Conservation (phyloP, 257 asterid genomes). For the Linderniella brevidens region DNA sequence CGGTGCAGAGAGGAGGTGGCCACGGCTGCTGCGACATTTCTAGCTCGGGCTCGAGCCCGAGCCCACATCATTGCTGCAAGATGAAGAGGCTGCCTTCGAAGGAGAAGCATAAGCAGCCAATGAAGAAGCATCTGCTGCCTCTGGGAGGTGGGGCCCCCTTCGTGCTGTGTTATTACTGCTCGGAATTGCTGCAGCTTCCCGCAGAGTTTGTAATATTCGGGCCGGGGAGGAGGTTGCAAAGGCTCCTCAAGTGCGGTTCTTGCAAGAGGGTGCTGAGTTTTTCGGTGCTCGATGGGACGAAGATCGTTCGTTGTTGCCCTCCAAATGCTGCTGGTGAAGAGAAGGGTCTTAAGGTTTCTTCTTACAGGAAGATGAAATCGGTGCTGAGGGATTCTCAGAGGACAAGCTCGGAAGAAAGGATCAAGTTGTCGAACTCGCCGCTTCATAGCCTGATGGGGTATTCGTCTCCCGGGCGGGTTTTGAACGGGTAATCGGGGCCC, state of each 20-base stretch:
- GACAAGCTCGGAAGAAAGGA: constrained; percentile 34
- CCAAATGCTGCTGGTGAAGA: constrained; percentile 38
- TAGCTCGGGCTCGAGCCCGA: no score
- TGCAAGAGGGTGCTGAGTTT: constrained; percentile 47
- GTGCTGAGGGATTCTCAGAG: constrained; percentile 18
- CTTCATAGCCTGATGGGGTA: constrained; percentile 92
- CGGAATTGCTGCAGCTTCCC: constrained; percentile 55
- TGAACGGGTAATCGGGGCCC: no score
- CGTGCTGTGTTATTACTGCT: constrained; percentile 53
- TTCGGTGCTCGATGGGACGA: constrained; percentile 29
- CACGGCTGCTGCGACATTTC: no score
- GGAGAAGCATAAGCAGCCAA: no score
- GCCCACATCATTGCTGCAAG: no score
- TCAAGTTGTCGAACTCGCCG: constrained; percentile 27
- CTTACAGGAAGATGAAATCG: constrained; percentile 47
- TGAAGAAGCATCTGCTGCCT: constrained; percentile 50
- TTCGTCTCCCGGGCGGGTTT: constrained; percentile 46
- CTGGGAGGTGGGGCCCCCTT: constrained; percentile 74
- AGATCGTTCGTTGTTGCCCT: constrained; percentile 43
- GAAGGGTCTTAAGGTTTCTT: constrained; percentile 10
- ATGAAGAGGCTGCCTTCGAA: no score
- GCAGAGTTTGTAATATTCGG: constrained; percentile 50
- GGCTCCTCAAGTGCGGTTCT: constrained; percentile 53
- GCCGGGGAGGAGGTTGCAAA: constrained; percentile 39
- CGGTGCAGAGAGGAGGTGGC: no score